Conservation (phyloP, 352 stramenopile species). For the Pythium aristosporum region DNA sequence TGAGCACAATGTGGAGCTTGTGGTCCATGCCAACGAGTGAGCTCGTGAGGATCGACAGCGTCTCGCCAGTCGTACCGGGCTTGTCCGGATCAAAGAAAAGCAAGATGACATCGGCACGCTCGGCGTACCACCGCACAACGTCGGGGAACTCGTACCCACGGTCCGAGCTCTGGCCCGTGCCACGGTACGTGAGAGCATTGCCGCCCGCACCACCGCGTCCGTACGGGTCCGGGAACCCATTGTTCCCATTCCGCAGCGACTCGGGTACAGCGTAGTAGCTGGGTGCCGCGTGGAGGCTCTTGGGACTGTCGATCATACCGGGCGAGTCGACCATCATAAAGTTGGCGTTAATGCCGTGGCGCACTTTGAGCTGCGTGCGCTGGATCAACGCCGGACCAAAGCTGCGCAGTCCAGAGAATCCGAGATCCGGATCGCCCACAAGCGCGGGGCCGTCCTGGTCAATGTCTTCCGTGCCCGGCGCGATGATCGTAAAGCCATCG, state of each 20-base stretch:
- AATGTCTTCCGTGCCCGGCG: conserved; percentile 93
- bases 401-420: conserved; percentile 93
- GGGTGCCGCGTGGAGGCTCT: conserved; percentile 52
- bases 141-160: conserved; percentile 98
- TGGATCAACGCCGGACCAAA: conserved; percentile 98
- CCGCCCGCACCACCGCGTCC: conserved; percentile 3
- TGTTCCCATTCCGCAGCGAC: conserved; percentile 27
- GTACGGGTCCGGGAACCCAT: conserved; percentile 18
- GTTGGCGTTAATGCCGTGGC: conserved; percentile 90
- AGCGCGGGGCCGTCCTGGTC: conserved; percentile 95
- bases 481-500: conserved; percentile 99
- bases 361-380: conserved; percentile 98
- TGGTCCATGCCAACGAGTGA: conserved; percentile 98
- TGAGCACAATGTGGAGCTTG: conserved; percentile 99
- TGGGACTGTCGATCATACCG: conserved; percentile 99
- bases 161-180: conserved; percentile 58
- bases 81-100: conserved; percentile 99
- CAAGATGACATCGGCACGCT: conserved; percentile 98
- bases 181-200: conserved; percentile 36
- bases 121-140: conserved; percentile 97
- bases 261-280: conserved; percentile 47
- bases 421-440: conserved; percentile 97
- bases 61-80: conserved; percentile 98
- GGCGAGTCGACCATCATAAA: conserved; percentile 99
- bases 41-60: conserved; percentile 96